These are phyloP conservation scores for Glaciozyma antarctica DNA, from an alignment of 768 basidiomycete species.

Conservation along the genomic window DNA sequence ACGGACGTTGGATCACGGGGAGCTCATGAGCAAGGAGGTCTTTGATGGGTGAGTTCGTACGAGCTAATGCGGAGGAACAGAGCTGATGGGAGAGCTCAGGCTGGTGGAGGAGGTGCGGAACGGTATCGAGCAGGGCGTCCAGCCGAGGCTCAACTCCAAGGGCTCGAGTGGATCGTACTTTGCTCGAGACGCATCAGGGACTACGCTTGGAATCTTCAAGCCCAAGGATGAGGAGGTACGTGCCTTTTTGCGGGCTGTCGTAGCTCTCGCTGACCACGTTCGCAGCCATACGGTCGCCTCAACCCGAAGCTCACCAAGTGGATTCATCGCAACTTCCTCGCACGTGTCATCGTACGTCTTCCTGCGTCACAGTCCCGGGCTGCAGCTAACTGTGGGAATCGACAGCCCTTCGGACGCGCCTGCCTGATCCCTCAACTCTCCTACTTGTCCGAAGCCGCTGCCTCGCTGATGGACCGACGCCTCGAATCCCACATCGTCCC, in stretches of 20 bases:
- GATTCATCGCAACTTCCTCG: slow-evolving; percentile 40
- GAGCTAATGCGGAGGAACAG: slow-evolving; percentile 6
- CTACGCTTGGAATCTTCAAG: slow-evolving; percentile 63
- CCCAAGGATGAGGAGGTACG: slow-evolving; percentile 50
- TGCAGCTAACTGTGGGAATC: slow-evolving; percentile 69
- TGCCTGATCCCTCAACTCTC: slow-evolving; percentile 80
- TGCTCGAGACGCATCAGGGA: slow-evolving; percentile 50
- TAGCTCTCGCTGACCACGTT: slow-evolving; percentile 43
- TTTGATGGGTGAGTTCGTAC: slow-evolving; percentile 54
- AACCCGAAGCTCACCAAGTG: slow-evolving; percentile 58
- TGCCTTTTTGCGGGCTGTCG: not conserved
- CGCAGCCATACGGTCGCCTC: slow-evolving; percentile 76
- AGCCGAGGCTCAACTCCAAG: slow-evolving; percentile 83
- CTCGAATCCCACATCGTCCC: slow-evolving; percentile 73
- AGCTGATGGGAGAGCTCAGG: slow-evolving; percentile 39
- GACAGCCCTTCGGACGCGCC: slow-evolving; percentile 64
- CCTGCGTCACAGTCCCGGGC: not conserved
- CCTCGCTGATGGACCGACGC: slow-evolving; percentile 67
- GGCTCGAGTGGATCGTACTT: slow-evolving; percentile 70
- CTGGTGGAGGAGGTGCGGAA: slow-evolving; percentile 55
- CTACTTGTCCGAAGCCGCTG: slow-evolving; percentile 82
- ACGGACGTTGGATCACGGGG: slow-evolving; percentile 65
- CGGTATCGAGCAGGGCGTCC: slow-evolving; percentile 66
- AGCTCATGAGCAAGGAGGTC: slow-evolving; percentile 62
- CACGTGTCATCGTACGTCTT: slow-evolving; percentile 13